phyloP scores from a whole-genome alignment of 352 stramenopile species.

The Phytophthora palmivora region DNA sequence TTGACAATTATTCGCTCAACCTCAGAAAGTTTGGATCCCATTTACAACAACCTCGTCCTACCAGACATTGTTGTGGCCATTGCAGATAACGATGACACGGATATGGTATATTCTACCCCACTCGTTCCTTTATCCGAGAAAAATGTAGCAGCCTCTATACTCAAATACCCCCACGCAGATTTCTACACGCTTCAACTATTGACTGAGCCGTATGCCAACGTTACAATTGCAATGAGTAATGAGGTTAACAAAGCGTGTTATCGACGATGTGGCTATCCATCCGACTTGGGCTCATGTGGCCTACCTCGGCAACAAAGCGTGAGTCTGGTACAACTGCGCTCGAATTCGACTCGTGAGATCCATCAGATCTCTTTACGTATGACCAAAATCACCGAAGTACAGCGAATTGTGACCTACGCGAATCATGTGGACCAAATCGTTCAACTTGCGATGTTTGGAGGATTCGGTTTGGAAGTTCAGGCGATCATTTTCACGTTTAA shows the following conservation, averaged over 20 bases:
- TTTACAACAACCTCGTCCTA: constrained; percentile 68
- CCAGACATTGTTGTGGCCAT: constrained; percentile 72
- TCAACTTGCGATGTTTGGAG: constrained; percentile 48
- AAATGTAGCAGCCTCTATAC: background rate
- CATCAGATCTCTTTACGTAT: constrained; percentile 63
- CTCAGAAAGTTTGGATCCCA: constrained; percentile 50
- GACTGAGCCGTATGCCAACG: constrained; percentile 74
- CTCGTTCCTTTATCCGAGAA: constrained; percentile 53
- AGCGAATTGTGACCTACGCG: constrained; percentile 64
- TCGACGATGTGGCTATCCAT: constrained; percentile 70
- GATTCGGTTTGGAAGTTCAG: constrained; percentile 56
- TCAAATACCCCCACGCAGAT: constrained; percentile 32
- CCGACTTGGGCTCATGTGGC: constrained; percentile 57
- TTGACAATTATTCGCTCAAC: constrained; percentile 58
- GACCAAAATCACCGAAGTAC: constrained; percentile 64
- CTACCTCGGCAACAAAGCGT: constrained; percentile 77
- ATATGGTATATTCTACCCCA: constrained; percentile 58
- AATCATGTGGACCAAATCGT: constrained; percentile 69
- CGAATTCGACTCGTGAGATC: constrained; percentile 71
- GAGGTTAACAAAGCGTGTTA: constrained; percentile 71
- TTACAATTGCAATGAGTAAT: constrained; percentile 83
- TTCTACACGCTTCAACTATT: constrained; percentile 58
- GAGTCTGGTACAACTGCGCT: constrained; percentile 54
- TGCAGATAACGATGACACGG: constrained; percentile 68
- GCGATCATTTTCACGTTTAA: constrained; percentile 58